Evolutionary conservation across 768 basidiomycete species (phyloP), one percentile per base, ranked within the genome.

Genomic region (Leucogyrophana mollusca): DNA sequence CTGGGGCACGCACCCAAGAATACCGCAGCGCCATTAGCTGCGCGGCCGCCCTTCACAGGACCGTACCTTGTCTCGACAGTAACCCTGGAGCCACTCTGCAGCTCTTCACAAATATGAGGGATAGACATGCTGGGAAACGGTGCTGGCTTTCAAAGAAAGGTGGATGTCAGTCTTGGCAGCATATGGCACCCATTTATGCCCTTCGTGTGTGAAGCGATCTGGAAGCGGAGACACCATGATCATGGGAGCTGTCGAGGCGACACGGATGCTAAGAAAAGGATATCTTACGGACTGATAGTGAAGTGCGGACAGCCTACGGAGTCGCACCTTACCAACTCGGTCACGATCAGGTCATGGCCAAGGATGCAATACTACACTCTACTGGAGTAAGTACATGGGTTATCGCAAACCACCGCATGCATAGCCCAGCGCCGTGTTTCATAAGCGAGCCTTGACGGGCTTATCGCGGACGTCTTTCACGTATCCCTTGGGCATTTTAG

Each of bases 11-110:
- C 55, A 84, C 86, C 85, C 32, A 88, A 67, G 59, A 86, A 88
- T 16, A 78, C 77, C 4, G 73, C 79, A 34, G 82, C 70, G 1
- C 83, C 82, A 53, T 84, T 87, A 22, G 56, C 64, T 3, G 83
- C 78, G 23, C 79, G 72, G 11, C 79, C 82, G 9, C 86, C 86
- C 18, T 61, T 76, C 18, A 87, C 60, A 5, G 64, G 59, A 0
- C 85, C 85, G 57, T 73, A 79, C 10, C 64, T 70, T 10, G 86
- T 87, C 25, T 77, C 59, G 4, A 78, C 78, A 3, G 62, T 57
- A 4, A 85, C 71, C 13, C 75, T 69, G 2, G 62, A 65, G 9
- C 65, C 52, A 13, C 65, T 71, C 48, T 62, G 54, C 14, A 87
- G 63, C 50, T 85, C 82, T n/a, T 83, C 76, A 44, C 78, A 76